Evolutionary conservation across 139 green algal species (phyloP).

Genomic region (Pseudopediastrum boryanum): DNA sequence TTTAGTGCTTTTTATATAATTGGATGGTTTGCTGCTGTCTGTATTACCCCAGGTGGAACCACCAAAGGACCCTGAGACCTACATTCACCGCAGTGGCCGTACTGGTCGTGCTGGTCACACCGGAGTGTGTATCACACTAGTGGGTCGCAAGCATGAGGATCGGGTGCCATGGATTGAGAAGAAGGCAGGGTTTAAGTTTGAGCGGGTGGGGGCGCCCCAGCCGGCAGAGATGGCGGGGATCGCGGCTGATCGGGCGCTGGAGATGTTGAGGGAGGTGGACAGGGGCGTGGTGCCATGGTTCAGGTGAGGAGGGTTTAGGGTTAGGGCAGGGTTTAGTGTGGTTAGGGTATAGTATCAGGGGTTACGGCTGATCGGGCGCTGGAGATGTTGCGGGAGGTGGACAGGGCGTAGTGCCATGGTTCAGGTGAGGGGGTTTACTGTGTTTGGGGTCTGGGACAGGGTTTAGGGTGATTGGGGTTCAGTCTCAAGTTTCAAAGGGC

Average conservation of each 20-base stretch:
- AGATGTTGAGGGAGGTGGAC: conserved; percentile 75
- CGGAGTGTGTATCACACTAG: conserved; percentile 84
- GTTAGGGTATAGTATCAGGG: too few species aligned
- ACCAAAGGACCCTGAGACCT: conserved; percentile 89
- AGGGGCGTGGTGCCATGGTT: conserved; percentile 62
- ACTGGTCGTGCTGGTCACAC: conserved; percentile 82
- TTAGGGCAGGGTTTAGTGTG: too few species aligned
- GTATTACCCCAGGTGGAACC: conserved; percentile 70
- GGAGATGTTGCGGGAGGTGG: conserved; percentile 70
- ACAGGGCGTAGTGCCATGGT: conserved; percentile 63
- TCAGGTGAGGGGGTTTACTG: too few species aligned
- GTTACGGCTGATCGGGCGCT: conserved; percentile 76
- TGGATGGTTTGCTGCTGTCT: neutral
- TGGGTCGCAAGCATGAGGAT: conserved; percentile 76
- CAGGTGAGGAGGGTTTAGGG: conserved; percentile 18
- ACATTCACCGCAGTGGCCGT: conserved; percentile 87
- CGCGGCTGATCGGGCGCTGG: conserved; percentile 73
- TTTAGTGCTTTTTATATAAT: too few species aligned
- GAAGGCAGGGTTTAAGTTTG: conserved; percentile 56
- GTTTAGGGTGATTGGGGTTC: too few species aligned
- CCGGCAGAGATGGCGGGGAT: conserved; percentile 87
- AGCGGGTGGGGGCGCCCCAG: conserved; percentile 88
- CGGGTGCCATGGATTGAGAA: conserved; percentile 84
- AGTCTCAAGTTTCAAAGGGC: too few species aligned
- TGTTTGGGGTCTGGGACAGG: too few species aligned